phyloP scores from a whole-genome alignment of 352 stramenopile genomes.

The Elongisporangium undulatum region DNA sequence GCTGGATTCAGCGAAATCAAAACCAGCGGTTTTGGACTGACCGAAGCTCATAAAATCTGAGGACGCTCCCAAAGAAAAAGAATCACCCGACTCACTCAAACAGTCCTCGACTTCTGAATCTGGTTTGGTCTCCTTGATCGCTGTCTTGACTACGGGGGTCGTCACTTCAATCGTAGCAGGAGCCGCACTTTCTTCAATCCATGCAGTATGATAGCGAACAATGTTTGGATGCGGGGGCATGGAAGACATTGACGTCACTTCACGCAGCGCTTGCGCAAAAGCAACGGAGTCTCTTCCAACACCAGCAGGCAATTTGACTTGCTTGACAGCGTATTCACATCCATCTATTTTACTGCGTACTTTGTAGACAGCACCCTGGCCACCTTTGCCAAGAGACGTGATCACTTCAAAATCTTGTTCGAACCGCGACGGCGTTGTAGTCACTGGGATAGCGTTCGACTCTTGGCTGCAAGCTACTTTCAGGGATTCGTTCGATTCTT shows the following conservation, averaged over 20 bases:
- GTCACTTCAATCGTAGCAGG: not conserved
- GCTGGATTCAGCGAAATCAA: constrained; percentile 54
- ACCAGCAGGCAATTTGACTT: constrained; percentile 45
- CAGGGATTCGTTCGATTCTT: not conserved
- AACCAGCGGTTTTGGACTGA: constrained; percentile 47
- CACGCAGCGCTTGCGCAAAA: constrained; percentile 59
- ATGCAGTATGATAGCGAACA: constrained; percentile 77
- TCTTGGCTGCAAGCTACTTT: not conserved
- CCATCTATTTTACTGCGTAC: constrained; percentile 69
- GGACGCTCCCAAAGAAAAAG: constrained; percentile 49
- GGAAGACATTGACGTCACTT: constrained; percentile 72
- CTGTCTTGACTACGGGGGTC: constrained; percentile 16
- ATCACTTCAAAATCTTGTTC: constrained; percentile 74
- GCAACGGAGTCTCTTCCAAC: constrained; percentile 31
- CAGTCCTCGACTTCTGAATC: not conserved
- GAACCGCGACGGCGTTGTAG: constrained; percentile 34
- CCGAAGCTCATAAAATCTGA: constrained; percentile 46
- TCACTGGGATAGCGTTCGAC: not conserved
- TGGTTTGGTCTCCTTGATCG: not conserved
- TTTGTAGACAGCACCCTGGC: constrained; percentile 74
- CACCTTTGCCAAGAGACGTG: constrained; percentile 55
- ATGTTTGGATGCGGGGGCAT: constrained; percentile 71
- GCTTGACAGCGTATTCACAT: constrained; percentile 76
- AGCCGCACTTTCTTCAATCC: constrained; percentile 41
- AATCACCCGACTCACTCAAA: not conserved